A percentile compares a stretch with the other conserved stretches of the same genome.
phyloP scores from a whole-genome alignment of 495 filamentous ascomycete genomes.

The Hypoxylon subgilvum region DNA sequence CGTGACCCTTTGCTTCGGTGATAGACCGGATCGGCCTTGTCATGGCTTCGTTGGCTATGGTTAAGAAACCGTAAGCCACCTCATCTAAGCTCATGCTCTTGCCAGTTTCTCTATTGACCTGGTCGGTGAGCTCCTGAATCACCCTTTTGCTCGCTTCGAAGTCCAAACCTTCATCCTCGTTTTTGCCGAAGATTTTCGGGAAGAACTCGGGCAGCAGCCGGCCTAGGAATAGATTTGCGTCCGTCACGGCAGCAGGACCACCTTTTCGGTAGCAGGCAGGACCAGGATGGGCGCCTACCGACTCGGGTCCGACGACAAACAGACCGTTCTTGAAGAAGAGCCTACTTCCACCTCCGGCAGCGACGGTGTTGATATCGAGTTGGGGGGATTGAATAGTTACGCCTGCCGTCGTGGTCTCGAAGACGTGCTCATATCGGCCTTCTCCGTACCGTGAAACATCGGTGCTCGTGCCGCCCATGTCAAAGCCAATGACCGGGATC shows the following conservation, averaged over 20 bases:
- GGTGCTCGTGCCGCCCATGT: constrained; percentile 93
- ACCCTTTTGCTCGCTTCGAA: constrained; percentile 74
- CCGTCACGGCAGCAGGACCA: constrained; percentile 49
- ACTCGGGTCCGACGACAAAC: constrained; percentile 49
- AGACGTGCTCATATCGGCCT: constrained; percentile 93
- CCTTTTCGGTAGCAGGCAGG: constrained; percentile 50
- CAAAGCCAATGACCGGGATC: constrained; percentile 93
- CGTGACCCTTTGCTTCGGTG: constrained; percentile 92
- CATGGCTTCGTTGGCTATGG: constrained; percentile 96
- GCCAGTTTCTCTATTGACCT: constrained; percentile 72
- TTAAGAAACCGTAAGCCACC: constrained; percentile 87
- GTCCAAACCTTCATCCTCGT: constrained; percentile 87
- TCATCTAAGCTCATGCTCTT: constrained; percentile 84
- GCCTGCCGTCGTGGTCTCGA: constrained; percentile 94
- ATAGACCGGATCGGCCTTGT: constrained; percentile 87
- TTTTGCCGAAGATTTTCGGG: constrained; percentile 93
- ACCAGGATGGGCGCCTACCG: constrained; percentile 45
- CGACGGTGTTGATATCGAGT: constrained; percentile 90
- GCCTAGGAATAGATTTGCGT: constrained; percentile 56
- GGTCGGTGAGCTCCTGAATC: constrained; percentile 76
- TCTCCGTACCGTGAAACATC: constrained; percentile 91
- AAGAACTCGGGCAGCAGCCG: constrained; percentile 88
- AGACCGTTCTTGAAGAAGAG: constrained; percentile 47
- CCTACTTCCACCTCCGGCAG: constrained; percentile 51
- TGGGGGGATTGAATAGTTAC: constrained; percentile 95